Conservation (phyloP, 352 stramenopile species). For the Pythium rhizo-oryzae region DNA sequence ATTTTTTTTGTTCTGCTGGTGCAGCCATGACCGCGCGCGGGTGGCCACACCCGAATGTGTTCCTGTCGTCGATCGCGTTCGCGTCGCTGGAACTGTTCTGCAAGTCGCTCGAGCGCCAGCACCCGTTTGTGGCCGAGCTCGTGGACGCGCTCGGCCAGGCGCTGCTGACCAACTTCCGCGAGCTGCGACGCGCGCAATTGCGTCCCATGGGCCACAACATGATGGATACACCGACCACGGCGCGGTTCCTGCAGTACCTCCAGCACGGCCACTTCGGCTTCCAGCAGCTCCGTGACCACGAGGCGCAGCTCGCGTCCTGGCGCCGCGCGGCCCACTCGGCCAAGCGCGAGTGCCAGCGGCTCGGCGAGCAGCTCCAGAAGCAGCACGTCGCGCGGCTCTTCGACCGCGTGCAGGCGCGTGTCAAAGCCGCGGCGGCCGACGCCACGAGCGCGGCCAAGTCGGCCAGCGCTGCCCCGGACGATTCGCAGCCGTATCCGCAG, state of each 20-base stretch:
- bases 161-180: conserved; percentile 17
- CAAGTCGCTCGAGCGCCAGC: conserved; percentile 41
- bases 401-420: conserved; percentile 28
- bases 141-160: conserved; percentile 6
- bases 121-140: conserved; percentile 43
- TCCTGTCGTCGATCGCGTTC: conserved; percentile 55
- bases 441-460: neutral
- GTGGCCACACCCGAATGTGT: conserved; percentile 56
- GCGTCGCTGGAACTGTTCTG: conserved; percentile 54
- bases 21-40: conserved; percentile 14
- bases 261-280: conserved; percentile 38
- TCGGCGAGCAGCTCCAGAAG: conserved; percentile 51
- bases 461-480: neutral
- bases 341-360: conserved; percentile 41
- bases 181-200: conserved; percentile 18
- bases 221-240: conserved; percentile 2
- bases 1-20: neutral
- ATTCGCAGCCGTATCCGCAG: conserved; percentile 28
- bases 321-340: conserved; percentile 13
- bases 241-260: conserved; percentile 48
- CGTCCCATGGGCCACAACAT: neutral
- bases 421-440: neutral
- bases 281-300: conserved; percentile 20
- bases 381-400: conserved; percentile 31
- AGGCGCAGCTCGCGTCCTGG: conserved; percentile 23